A percentile compares a stretch with the other conserved stretches of the same genome.
Conservation (phyloP, 2,329 filamentous ascomycete species). For the Massarina eburnea region DNA sequence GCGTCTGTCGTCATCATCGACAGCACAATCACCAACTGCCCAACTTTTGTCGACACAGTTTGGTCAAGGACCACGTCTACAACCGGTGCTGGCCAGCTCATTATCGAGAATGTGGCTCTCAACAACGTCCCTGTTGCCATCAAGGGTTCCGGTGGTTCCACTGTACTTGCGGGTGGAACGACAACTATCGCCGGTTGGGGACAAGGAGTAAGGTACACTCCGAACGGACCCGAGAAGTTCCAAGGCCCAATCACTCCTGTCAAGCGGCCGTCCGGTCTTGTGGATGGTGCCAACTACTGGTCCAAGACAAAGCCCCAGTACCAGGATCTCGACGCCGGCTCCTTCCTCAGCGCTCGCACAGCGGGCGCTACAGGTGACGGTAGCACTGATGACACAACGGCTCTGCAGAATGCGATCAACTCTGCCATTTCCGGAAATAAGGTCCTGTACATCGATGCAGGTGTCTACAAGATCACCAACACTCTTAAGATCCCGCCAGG, state of each 20-base stretch:
- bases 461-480: slow-evolving; percentile 59
- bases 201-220: slow-evolving; percentile 40
- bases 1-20: slow-evolving; percentile 63
- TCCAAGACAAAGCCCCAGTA: slow-evolving; percentile 55
- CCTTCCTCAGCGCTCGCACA: slow-evolving; percentile 59
- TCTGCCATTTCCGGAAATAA: slow-evolving; percentile 57
- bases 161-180: slow-evolving; percentile 35
- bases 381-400: slow-evolving; percentile 76
- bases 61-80: slow-evolving; percentile 42
- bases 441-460: slow-evolving; percentile 62
- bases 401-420: slow-evolving; percentile 75
- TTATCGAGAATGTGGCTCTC: slow-evolving; percentile 57
- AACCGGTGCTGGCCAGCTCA: slow-evolving; percentile 52
- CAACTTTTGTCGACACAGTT: slow-evolving; percentile 53
- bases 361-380: slow-evolving; percentile 74
- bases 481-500: slow-evolving; percentile 64
- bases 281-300: slow-evolving; percentile 53
- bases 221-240: slow-evolving; percentile 48
- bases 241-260: slow-evolving; percentile 51
- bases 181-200: slow-evolving; percentile 39
- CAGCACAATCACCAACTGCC: slow-evolving; percentile 53
- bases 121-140: slow-evolving; percentile 38
- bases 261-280: slow-evolving; percentile 50
- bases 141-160: slow-evolving; percentile 26
- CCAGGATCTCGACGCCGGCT: slow-evolving; percentile 54